A percentile compares a stretch with the other conserved stretches of the same genome.
Conservation (phyloP, 495 filamentous ascomycete genomes). For the Penicillium alfredii region DNA sequence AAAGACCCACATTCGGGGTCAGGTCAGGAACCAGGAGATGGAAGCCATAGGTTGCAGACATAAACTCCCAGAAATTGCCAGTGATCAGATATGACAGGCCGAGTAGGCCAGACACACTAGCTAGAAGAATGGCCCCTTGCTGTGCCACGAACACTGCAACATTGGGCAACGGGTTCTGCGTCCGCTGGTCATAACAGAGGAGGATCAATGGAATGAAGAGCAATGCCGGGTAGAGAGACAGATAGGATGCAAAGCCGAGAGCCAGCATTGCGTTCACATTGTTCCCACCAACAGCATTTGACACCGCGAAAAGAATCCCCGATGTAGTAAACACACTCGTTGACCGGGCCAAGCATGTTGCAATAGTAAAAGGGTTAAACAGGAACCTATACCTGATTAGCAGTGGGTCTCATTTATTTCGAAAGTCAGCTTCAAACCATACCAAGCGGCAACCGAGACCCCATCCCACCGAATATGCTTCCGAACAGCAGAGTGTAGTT, state of each 20-base stretch:
- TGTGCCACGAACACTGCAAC: slow-evolving; percentile 43
- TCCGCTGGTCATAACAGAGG: slow-evolving; percentile 69
- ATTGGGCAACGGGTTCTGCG: slow-evolving; percentile 22
- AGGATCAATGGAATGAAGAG: slow-evolving; percentile 77
- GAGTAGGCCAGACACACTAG: slow-evolving; percentile 53
- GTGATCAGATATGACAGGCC: slow-evolving; percentile 68
- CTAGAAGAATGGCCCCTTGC: slow-evolving; percentile 41
- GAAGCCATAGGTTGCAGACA: slow-evolving; percentile 84
- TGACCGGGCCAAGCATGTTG: slow-evolving; percentile 85
- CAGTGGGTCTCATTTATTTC: too few species aligned
- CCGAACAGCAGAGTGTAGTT: slow-evolving; percentile 69
- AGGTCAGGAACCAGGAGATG: slow-evolving; percentile 87
- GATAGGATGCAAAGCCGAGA: slow-evolving; percentile 78
- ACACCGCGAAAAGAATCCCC: slow-evolving; percentile 77
- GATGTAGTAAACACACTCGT: slow-evolving; percentile 88
- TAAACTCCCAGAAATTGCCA: slow-evolving; percentile 74
- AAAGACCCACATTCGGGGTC: slow-evolving; percentile 89
- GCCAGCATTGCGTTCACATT: slow-evolving; percentile 77
- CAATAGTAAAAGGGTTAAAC: slow-evolving; percentile 92
- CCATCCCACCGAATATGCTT: slow-evolving; percentile 73
- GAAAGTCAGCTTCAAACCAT: too few species aligned
- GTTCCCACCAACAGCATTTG: slow-evolving; percentile 71
- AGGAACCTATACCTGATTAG: too few species aligned
- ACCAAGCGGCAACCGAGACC: slow-evolving; percentile 74
- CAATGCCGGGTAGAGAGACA: slow-evolving; percentile 85